A percentile compares a stretch with the other conserved stretches of the same genome.
phyloP scores from a whole-genome alignment of 495 filamentous ascomycete species.

The Margaritispora aquatica region DNA sequence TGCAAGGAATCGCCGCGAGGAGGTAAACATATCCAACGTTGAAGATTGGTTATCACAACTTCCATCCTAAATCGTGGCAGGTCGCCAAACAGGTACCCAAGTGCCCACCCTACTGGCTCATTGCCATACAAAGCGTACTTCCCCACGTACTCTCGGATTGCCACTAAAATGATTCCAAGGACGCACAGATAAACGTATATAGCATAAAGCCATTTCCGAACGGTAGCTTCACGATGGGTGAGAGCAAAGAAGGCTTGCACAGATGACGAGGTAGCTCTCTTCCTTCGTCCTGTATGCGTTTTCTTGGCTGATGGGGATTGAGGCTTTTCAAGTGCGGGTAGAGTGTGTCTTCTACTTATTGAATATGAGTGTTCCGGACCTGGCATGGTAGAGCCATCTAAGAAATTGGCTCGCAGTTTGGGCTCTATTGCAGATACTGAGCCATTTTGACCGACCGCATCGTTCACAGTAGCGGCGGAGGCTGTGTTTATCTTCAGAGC shows the following conservation, averaged over 20 bases:
- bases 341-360: conserved; percentile 20
- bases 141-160: conserved; percentile 63
- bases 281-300: conserved; percentile 60
- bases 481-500: conserved; percentile 10
- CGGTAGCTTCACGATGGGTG: conserved; percentile 66
- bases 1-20: conserved; percentile 32
- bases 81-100: conserved; percentile 86
- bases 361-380: not conserved
- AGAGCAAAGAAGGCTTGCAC: conserved; percentile 72
- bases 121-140: conserved; percentile 57
- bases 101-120: conserved; percentile 89
- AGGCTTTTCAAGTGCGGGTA: conserved; percentile 9
- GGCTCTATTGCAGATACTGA: conserved; percentile 18
- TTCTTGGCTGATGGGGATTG: conserved; percentile 14
- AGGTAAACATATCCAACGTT: conserved; percentile 72
- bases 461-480: not conserved
- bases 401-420: not conserved
- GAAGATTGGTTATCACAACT: conserved; percentile 57
- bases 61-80: conserved; percentile 58
- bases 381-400: not conserved
- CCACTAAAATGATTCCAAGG: conserved; percentile 56
- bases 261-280: conserved; percentile 57
- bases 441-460: not conserved
- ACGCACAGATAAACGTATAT: conserved; percentile 66
- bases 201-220: conserved; percentile 81